These are phyloP conservation scores for Neofusicoccum ribis DNA, from an alignment of 2,329 filamentous ascomycete species.

Conservation along the genomic window DNA sequence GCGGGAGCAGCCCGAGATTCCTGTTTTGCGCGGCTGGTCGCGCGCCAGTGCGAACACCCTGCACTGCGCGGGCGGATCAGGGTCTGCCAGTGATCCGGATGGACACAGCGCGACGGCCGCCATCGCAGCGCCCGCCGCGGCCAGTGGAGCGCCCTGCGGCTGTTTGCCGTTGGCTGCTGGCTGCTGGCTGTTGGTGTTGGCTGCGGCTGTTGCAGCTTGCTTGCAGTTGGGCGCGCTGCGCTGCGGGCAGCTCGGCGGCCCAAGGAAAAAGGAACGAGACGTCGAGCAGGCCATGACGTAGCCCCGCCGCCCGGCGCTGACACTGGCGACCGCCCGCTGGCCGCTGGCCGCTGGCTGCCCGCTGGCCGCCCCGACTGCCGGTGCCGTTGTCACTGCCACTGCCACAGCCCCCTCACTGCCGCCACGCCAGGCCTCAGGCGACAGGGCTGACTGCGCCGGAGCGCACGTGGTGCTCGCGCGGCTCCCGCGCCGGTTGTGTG, in stretches of 20 bases:
- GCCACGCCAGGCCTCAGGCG: neutral
- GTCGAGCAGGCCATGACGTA: constrained; percentile 1
- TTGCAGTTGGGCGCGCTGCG: neutral
- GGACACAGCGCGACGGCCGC: neutral
- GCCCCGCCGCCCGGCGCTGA: neutral
- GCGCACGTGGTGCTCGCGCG: neutral
- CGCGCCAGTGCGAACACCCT: neutral
- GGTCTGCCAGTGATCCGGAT: constrained; percentile 1
- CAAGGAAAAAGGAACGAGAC: neutral
- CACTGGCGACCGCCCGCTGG: neutral
- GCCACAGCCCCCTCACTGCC: no score
- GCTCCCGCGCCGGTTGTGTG: neutral
- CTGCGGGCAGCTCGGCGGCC: neutral
- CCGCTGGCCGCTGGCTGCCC: neutral
- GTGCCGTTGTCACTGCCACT: neutral
- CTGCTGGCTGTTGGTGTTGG: neutral
- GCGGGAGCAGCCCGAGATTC: neutral
- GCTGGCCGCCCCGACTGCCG: neutral
- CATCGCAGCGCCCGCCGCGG: neutral
- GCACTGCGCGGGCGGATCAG: neutral
- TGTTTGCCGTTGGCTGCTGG: neutral
- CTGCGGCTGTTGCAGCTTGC: no score
- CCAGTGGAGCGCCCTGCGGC: neutral
- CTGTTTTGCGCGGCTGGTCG: neutral
- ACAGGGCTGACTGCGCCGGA: neutral